Conservation (phyloP, 495 filamentous ascomycete species). For the Penicillium mononematosum region DNA sequence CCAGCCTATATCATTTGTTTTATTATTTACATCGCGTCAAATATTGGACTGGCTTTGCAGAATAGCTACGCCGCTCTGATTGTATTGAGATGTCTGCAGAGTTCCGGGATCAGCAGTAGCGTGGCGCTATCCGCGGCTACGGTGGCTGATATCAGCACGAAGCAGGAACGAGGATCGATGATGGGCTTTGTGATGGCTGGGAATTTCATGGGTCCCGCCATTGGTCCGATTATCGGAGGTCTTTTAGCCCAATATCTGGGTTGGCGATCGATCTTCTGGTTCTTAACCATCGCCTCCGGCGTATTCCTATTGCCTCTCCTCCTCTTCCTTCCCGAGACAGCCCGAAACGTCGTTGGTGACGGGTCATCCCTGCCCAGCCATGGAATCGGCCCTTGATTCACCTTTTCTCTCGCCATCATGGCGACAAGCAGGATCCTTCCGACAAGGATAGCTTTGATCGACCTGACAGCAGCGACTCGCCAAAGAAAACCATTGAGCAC, state of each 20-base stretch:
- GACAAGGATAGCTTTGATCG: slow-evolving; percentile 2
- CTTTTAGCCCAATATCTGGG: slow-evolving; percentile 63
- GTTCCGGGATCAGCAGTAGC: slow-evolving; percentile 47
- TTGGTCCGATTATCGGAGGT: slow-evolving; percentile 66
- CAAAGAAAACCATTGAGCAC: slow-evolving; percentile 6
- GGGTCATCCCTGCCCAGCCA: slow-evolving; percentile 39
- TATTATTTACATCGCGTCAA: slow-evolving; percentile 46
- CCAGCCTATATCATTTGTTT: slow-evolving; percentile 50
- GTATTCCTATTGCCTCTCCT: slow-evolving; percentile 35
- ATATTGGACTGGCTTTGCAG: slow-evolving; percentile 50
- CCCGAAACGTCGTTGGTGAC: slow-evolving; percentile 48
- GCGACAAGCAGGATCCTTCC: not conserved
- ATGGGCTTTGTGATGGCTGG: slow-evolving; percentile 40
- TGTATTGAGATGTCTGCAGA: slow-evolving; percentile 50
- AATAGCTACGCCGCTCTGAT: slow-evolving; percentile 48
- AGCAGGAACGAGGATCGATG: slow-evolving; percentile 44
- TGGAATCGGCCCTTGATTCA: slow-evolving; percentile 37
- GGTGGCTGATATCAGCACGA: slow-evolving; percentile 43
- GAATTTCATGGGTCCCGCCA: slow-evolving; percentile 44
- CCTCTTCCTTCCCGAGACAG: slow-evolving; percentile 46
- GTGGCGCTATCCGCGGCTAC: slow-evolving; percentile 42
- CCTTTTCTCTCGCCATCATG: slow-evolving; percentile 14
- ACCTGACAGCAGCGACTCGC: not conserved
- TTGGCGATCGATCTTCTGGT: slow-evolving; percentile 76
- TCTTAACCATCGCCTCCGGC: slow-evolving; percentile 59